A percentile compares a stretch with the other conserved stretches of the same genome.
These are phyloP conservation scores for Beauveria rudraprayagi DNA, from an alignment of 2,329 filamentous ascomycete genomes.

Conservation along the genomic window DNA sequence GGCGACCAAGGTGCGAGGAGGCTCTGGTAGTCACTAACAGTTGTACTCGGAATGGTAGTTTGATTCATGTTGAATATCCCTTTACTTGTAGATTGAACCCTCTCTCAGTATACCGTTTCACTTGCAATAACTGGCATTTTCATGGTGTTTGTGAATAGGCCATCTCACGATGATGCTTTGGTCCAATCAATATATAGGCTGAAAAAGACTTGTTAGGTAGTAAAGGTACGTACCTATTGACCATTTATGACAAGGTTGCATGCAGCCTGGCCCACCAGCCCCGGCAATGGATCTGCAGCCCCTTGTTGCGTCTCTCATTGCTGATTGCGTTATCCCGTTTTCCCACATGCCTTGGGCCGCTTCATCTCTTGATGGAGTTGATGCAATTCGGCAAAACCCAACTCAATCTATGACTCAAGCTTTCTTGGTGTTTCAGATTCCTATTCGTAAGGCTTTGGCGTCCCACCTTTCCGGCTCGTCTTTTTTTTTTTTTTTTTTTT, in stretches of 20 bases:
- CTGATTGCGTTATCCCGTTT: not conserved
- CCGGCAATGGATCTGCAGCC: not conserved
- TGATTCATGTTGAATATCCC: no score
- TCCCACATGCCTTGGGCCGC: not conserved
- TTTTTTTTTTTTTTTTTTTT: not conserved
- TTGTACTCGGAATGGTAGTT: no score
- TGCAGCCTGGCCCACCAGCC: not conserved
- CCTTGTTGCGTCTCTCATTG: not conserved
- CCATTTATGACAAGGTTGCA: not conserved
- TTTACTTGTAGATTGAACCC: no score
- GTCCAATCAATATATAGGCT: no score
- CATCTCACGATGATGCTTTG: no score
- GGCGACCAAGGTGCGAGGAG: no score
- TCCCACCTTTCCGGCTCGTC: not conserved
- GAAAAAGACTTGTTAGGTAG: no score
- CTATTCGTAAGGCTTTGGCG: not conserved
- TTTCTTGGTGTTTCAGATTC: not conserved
- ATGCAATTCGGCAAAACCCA: not conserved
- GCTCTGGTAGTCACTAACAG: no score
- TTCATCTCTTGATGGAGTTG: conserved; percentile 1
- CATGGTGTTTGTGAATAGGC: no score
- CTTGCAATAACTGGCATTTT: no score
- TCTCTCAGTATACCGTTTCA: no score
- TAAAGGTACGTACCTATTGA: no score
- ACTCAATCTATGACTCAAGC: not conserved